A percentile compares a stretch with the other conserved stretches of the same genome.
These are phyloP conservation scores for Hagleromyces aurorensis DNA, from an alignment of 805 yeast species.

Conservation along the genomic window DNA sequence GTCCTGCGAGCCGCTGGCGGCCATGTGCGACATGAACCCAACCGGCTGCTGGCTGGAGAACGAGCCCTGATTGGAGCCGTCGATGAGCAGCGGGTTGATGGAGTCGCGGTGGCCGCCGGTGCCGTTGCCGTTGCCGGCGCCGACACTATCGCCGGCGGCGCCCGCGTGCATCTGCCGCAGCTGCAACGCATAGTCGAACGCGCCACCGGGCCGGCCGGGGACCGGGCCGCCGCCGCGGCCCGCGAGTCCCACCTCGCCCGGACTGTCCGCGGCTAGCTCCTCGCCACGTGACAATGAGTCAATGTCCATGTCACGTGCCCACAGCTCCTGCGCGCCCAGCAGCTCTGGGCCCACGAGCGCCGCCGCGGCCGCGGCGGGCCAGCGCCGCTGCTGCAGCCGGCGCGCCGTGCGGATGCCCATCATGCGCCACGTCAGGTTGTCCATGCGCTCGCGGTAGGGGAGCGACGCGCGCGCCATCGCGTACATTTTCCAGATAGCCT, in stretches of 20 bases:
- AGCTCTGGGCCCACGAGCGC: too few species aligned
- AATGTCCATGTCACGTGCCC: background rate
- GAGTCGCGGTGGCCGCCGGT: constrained; percentile 1
- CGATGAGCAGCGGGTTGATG: constrained; percentile 5
- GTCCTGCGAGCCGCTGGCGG: constrained; percentile 3
- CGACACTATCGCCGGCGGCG: constrained; percentile 3
- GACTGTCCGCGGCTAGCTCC: too few species aligned
- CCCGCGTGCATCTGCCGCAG: constrained; percentile 9
- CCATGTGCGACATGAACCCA: constrained; percentile 10
- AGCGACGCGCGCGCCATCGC: constrained; percentile 63
- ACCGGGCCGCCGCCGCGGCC: too few species aligned
- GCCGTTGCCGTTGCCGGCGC: constrained; percentile 2
- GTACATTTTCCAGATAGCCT: constrained; percentile 74
- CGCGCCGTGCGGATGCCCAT: constrained; percentile 50
- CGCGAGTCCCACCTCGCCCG: too few species aligned
- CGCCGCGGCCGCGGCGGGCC: too few species aligned
- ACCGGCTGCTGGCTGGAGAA: constrained; percentile 13
- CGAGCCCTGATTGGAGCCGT: constrained; percentile 10
- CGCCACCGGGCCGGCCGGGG: constrained; percentile 2
- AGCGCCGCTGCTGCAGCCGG: too few species aligned
- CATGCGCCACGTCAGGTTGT: constrained; percentile 82
- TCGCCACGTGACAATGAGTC: too few species aligned
- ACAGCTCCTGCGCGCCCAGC: too few species aligned
- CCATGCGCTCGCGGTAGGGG: constrained; percentile 71
- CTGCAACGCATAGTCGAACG: constrained; percentile 6